Conservation (phyloP, 441 rosid species). For the Corymbia calophylla region DNA sequence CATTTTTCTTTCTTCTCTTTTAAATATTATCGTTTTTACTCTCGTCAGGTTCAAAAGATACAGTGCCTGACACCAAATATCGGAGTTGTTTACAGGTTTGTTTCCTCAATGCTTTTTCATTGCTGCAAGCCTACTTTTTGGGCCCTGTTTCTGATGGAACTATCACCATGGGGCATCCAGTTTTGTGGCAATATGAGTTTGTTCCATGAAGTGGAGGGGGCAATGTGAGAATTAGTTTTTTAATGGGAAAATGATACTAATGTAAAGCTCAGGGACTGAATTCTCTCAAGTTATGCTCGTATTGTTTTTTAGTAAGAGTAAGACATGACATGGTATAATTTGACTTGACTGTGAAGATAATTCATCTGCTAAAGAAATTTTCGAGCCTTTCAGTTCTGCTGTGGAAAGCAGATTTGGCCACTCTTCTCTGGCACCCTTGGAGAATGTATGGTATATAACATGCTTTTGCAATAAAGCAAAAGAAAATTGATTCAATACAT, state of each 20-base stretch:
- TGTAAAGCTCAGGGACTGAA: neutral
- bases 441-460: neutral
- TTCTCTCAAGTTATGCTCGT: neutral
- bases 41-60: constrained; percentile 85
- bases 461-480: neutral
- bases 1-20: neutral
- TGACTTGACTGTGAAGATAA: neutral
- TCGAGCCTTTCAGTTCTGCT: neutral
- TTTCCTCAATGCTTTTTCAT: constrained; percentile 2
- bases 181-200: neutral
- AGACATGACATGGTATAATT: neutral
- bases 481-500: neutral
- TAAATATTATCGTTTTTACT: neutral
- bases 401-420: neutral
- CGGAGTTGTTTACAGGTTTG: constrained; percentile 97
- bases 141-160: neutral
- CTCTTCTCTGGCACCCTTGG: neutral
- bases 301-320: neutral
- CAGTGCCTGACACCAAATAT: constrained; percentile 83
- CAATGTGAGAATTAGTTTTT: neutral
- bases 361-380: neutral
- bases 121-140: neutral
- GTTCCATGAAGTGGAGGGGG: neutral
- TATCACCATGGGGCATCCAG: neutral
- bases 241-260: neutral